phyloP scores from a whole-genome alignment of 164 flowering plant genomes.

The Chimonanthus salicifolius region DNA sequence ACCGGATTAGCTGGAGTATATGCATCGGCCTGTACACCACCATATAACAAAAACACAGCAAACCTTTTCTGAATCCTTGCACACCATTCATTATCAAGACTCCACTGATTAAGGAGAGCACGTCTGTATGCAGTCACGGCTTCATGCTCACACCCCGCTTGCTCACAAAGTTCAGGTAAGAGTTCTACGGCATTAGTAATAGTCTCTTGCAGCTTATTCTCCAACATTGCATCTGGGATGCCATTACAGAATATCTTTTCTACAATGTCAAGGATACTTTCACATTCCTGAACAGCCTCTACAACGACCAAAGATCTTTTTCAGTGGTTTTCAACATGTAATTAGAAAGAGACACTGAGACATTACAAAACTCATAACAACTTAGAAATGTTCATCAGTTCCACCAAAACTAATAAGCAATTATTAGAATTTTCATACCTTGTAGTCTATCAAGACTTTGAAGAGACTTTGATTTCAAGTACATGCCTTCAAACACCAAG shows the following conservation, averaged over 20 bases:
- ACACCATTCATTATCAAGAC: slow-evolving; percentile 70
- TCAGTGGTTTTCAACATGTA: background rate
- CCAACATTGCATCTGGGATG: slow-evolving; percentile 62
- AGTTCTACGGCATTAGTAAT: slow-evolving; percentile 87
- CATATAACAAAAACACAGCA: slow-evolving; percentile 71
- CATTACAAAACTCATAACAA: background rate
- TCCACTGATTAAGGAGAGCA: slow-evolving; percentile 87
- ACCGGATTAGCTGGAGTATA: slow-evolving; percentile 69
- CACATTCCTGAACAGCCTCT: slow-evolving; percentile 94
- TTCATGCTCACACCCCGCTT: slow-evolving; percentile 66
- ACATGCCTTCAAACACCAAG: slow-evolving; percentile 86
- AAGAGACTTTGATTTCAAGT: slow-evolving; percentile 88
- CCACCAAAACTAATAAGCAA: background rate
- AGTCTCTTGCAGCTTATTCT: slow-evolving; percentile 77
- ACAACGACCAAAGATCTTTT: slow-evolving; percentile 26
- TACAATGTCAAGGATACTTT: slow-evolving; percentile 82
- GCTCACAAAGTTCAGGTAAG: slow-evolving; percentile 94
- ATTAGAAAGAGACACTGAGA: background rate
- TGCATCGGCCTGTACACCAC: slow-evolving; percentile 83
- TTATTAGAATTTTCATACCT: slow-evolving; percentile 32
- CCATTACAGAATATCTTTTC: slow-evolving; percentile 75
- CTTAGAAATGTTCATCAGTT: background rate
- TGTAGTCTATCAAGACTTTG: slow-evolving; percentile 67
- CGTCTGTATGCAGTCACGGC: slow-evolving; percentile 78
- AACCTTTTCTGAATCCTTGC: slow-evolving; percentile 81